Percentiles rank a stretch among this genome's conserved stretches.
phyloP scores from a whole-genome alignment of 768 basidiomycete genomes.

The Tricholoma sp. region DNA sequence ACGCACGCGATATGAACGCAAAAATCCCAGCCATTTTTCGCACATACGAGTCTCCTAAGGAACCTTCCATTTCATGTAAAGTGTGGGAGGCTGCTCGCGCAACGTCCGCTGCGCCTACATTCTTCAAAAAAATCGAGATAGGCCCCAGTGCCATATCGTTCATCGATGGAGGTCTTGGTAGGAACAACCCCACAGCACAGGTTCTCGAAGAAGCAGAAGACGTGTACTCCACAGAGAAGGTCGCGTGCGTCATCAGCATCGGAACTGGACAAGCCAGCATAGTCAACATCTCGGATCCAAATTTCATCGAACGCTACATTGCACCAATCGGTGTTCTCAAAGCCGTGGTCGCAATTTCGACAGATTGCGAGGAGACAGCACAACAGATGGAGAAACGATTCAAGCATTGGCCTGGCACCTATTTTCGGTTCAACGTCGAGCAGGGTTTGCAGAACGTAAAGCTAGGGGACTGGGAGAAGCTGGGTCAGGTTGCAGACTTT shows the following conservation, averaged over 20 bases:
- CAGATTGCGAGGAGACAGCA: too few relatives aligned
- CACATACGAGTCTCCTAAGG: conserved; percentile 2
- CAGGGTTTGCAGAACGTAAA: too few relatives aligned
- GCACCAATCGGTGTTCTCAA: too few relatives aligned
- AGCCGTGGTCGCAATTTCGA: too few relatives aligned
- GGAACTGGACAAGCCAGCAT: neutral
- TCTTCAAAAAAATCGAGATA: conserved; percentile 6
- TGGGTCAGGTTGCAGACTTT: too few relatives aligned
- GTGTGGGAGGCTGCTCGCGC: conserved; percentile 18
- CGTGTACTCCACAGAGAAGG: neutral
- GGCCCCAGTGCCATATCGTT: neutral
- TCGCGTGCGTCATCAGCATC: neutral
- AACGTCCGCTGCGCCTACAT: conserved; percentile 15
- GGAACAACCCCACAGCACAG: neutral
- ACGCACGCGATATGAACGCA: too few relatives aligned
- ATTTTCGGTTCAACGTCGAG: too few relatives aligned
- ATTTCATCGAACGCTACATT: too few relatives aligned
- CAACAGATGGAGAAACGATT: too few relatives aligned
- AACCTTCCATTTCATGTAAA: neutral
- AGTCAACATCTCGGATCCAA: neutral
- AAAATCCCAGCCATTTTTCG: neutral
- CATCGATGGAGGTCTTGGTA: neutral
- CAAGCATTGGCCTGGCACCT: too few relatives aligned
- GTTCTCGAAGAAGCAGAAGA: neutral
- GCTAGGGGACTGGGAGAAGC: too few relatives aligned